Evolutionary conservation across 495 filamentous ascomycete species (phyloP).

Genomic region (Aspergillus carlsbadensis): DNA sequence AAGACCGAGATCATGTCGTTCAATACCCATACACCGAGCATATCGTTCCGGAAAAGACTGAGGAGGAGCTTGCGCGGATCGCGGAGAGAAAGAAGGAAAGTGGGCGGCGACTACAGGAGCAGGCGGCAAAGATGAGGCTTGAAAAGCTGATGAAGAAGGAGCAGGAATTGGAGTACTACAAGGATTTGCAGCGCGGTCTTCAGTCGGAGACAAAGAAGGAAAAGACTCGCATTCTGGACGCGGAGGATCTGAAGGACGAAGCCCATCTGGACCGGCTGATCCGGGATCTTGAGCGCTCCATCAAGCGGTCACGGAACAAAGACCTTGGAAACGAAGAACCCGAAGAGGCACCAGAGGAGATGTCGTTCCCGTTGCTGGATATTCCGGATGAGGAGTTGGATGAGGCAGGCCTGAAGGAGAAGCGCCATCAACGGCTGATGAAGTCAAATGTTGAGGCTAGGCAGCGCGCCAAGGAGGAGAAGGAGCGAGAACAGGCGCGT

Average conservation of each 20-base stretch:
- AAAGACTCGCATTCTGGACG: constrained; percentile 76
- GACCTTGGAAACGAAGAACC: constrained; percentile 83
- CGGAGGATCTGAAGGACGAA: constrained; percentile 90
- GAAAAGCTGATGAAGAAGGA: constrained; percentile 95
- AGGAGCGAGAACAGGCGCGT: constrained; percentile 84
- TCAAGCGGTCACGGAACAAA: constrained; percentile 85
- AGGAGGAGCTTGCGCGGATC: constrained; percentile 84
- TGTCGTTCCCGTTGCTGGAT: constrained; percentile 84
- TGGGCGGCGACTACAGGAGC: constrained; percentile 86
- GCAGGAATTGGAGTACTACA: constrained; percentile 91
- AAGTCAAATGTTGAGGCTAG: constrained; percentile 93
- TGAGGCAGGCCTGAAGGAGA: constrained; percentile 84
- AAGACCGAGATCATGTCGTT: constrained; percentile 82
- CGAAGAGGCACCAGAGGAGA: constrained; percentile 70
- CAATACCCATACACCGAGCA: constrained; percentile 95
- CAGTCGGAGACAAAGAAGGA: constrained; percentile 83
- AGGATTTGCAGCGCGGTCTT: constrained; percentile 68
- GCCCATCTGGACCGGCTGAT: constrained; percentile 73
- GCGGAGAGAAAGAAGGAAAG: constrained; percentile 93
- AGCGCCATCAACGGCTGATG: constrained; percentile 85
- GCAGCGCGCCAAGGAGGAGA: constrained; percentile 89
- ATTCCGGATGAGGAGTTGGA: constrained; percentile 89
- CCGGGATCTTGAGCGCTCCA: constrained; percentile 82
- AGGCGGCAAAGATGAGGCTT: constrained; percentile 93
- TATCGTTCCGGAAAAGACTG: constrained; percentile 79